Conservation (phyloP, 106 monocot genomes). For the Vanilla planifolia region DNA sequence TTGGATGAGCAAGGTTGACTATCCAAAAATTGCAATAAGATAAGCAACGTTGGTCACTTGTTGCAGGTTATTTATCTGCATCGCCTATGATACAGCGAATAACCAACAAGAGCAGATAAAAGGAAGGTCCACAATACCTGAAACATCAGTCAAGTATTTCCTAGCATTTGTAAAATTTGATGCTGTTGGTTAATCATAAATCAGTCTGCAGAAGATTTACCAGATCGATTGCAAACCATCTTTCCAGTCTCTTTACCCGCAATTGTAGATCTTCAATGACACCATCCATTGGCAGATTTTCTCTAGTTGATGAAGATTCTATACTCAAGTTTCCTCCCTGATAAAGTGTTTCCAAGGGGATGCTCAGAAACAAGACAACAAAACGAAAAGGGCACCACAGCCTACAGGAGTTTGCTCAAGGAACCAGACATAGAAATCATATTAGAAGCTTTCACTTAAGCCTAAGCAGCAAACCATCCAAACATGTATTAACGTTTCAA, state of each 20-base stretch:
- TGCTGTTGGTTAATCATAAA: neutral
- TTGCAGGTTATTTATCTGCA: too few relatives aligned
- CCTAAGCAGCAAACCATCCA: neutral
- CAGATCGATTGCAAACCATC: constrained; percentile 79
- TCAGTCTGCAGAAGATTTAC: constrained; percentile 25
- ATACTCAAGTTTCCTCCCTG: constrained; percentile 56
- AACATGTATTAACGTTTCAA: neutral
- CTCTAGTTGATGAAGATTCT: constrained; percentile 26
- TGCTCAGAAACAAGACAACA: neutral
- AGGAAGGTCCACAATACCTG: constrained; percentile 94
- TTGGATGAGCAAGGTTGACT: too few relatives aligned
- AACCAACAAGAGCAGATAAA: constrained; percentile 79
- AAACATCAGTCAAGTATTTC: neutral
- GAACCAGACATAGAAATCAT: neutral
- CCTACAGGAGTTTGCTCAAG: neutral
- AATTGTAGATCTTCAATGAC: constrained; percentile 65
- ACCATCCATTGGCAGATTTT: constrained; percentile 31
- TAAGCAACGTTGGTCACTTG: too few relatives aligned
- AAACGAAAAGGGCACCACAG: neutral
- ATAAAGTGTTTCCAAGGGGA: constrained; percentile 1
- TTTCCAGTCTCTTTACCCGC: constrained; percentile 79
- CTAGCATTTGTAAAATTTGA: neutral
- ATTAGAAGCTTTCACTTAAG: neutral
- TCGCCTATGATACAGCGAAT: constrained; percentile 65
- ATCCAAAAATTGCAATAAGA: too few relatives aligned